Conservation (phyloP, 345 rosid species). For the Eucalyptus pauciflora region DNA sequence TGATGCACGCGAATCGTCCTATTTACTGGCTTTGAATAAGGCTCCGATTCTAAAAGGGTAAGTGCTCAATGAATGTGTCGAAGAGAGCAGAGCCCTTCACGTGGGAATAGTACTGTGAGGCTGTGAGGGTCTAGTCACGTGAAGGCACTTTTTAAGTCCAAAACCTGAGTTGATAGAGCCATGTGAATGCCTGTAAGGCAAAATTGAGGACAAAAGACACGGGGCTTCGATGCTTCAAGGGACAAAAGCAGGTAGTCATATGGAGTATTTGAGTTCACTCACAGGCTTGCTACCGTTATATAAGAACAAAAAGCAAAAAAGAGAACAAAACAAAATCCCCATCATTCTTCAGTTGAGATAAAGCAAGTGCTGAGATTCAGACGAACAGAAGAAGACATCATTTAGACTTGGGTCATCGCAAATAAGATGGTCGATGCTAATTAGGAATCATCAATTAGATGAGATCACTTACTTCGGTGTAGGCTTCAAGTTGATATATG, state of each 20-base stretch:
- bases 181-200: not conserved
- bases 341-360: not conserved
- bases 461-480: not conserved
- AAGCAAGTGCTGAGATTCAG: not conserved
- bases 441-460: not conserved
- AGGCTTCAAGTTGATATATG: not conserved
- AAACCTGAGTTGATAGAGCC: not conserved
- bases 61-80: not conserved
- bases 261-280: not conserved
- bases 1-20: not conserved
- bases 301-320: not conserved
- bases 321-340: not conserved
- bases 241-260: not conserved
- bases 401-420: not conserved
- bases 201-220: not conserved
- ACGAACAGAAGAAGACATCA: not conserved
- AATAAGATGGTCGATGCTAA: not conserved
- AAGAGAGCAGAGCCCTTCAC: not conserved
- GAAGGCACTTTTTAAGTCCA: not conserved
- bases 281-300: not conserved
- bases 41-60: not conserved
- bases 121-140: not conserved
- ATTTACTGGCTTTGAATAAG: not conserved
- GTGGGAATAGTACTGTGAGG: not conserved
- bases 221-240: not conserved